Conservation (phyloP, 768 basidiomycete species). For the Lactarius sp. region DNA sequence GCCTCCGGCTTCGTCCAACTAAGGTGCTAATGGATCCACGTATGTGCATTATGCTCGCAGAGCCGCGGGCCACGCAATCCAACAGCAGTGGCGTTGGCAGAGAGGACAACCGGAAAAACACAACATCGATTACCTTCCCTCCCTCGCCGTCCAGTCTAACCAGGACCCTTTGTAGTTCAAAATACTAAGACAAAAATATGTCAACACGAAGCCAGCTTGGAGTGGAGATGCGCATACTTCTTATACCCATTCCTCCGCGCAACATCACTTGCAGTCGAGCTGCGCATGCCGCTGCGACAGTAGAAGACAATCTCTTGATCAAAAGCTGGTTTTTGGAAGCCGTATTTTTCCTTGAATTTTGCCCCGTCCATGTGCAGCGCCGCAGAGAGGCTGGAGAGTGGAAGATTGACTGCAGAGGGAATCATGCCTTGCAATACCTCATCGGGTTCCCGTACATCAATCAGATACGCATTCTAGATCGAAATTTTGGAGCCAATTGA, state of each 20-base stretch:
- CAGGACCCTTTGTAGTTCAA: conserved; percentile 84
- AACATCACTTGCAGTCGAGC: conserved; percentile 40
- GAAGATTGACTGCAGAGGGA: conserved; percentile 46
- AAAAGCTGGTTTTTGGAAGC: conserved; percentile 37
- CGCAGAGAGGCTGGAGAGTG: conserved; percentile 40
- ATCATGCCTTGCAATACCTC: conserved; percentile 47
- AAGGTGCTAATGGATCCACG: background rate
- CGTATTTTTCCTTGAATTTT: conserved; percentile 33
- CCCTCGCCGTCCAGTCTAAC: conserved; percentile 72
- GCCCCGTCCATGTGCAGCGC: conserved; percentile 34
- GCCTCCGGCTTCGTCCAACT: background rate
- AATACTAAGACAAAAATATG: conserved; percentile 9
- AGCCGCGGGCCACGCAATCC: conserved; percentile 4
- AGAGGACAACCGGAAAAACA: background rate
- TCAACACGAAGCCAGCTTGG: background rate
- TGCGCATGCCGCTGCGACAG: conserved; percentile 48
- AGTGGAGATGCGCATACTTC: conserved; percentile 31
- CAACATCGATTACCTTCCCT: conserved; percentile 39
- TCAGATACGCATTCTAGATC: conserved; percentile 59
- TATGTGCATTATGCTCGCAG: conserved; percentile 1
- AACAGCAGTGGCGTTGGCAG: background rate
- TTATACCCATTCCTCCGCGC: conserved; percentile 40
- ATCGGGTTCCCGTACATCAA: conserved; percentile 75
- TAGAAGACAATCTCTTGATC: conserved; percentile 45
- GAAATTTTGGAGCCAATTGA: conserved; percentile 19